phyloP scores from a whole-genome alignment of 139 green algal species.

The Volvox africanus region DNA sequence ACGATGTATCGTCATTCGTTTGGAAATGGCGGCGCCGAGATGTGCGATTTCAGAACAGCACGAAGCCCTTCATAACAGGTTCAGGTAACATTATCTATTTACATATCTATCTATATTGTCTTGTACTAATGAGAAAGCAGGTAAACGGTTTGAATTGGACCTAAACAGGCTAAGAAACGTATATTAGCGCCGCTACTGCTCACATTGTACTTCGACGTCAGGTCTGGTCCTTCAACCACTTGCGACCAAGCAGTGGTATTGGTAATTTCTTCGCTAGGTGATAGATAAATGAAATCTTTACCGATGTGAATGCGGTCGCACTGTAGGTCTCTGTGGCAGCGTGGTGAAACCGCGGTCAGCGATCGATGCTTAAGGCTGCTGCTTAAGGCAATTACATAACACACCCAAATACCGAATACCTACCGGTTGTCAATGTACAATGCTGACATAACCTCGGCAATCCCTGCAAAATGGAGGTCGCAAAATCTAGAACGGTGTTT shows the following conservation, averaged over 20 bases:
- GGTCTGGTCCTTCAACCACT: not conserved
- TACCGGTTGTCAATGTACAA: not conserved
- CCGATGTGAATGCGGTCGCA: slow-evolving; percentile 1
- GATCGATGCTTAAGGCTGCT: too few species aligned
- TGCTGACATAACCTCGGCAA: not conserved
- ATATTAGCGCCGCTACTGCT: not conserved
- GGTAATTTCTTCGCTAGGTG: not conserved
- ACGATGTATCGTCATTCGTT: too few species aligned
- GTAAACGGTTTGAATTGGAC: not conserved
- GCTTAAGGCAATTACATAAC: too few species aligned
- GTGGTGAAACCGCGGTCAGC: not conserved
- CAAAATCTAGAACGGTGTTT: too few species aligned
- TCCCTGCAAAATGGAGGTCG: too few species aligned
- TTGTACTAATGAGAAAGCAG: not conserved
- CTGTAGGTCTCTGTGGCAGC: not conserved
- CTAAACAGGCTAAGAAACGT: not conserved
- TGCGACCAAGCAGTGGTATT: not conserved
- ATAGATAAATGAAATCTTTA: slow-evolving; percentile 11
- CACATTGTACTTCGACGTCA: slow-evolving; percentile 18
- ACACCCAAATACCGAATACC: not conserved
- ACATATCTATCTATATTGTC: not conserved
- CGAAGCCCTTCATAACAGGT: too few species aligned
- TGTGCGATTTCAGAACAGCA: too few species aligned
- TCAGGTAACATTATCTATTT: too few species aligned
- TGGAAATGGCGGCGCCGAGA: too few species aligned